phyloP scores from a whole-genome alignment of 176 grass and related monocot species.

The Raddia guianensis region DNA sequence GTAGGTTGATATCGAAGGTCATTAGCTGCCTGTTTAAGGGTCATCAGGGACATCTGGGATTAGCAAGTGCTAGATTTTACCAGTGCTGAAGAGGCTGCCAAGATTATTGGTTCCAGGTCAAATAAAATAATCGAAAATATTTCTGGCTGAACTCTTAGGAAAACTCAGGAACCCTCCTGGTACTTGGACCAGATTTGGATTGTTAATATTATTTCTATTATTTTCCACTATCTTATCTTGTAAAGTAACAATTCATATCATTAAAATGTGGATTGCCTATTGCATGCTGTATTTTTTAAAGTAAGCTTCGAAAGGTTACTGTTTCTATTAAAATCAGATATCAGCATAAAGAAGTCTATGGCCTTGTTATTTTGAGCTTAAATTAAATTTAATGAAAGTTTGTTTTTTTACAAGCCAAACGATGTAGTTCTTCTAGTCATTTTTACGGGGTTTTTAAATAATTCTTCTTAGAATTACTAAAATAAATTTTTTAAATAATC shows the following conservation, averaged over 20 bases:
- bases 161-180: not conserved
- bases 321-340: not conserved
- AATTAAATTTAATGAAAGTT: too few species aligned
- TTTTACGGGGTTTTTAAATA: too few species aligned
- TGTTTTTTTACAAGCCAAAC: too few species aligned
- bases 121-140: constrained; percentile 22
- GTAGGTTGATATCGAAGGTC: constrained; percentile 16
- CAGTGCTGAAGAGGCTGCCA: not conserved
- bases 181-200: not conserved
- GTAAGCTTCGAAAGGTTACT: not conserved
- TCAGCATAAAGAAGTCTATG: not conserved
- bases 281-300: not conserved
- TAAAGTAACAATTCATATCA: not conserved
- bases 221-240: too few species aligned
- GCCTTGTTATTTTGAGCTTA: too few species aligned
- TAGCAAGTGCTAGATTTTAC: not conserved
- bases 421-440: too few species aligned
- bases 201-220: not conserved
- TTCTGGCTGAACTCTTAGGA: constrained; percentile 10
- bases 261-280: not conserved
- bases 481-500: too few species aligned
- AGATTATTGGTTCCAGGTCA: not conserved
- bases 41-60: constrained; percentile 5
- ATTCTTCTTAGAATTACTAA: too few species aligned
- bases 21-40: not conserved